Evolutionary conservation across 2,329 filamentous ascomycete species (phyloP).

Genomic region (Cercospora sesami): DNA sequence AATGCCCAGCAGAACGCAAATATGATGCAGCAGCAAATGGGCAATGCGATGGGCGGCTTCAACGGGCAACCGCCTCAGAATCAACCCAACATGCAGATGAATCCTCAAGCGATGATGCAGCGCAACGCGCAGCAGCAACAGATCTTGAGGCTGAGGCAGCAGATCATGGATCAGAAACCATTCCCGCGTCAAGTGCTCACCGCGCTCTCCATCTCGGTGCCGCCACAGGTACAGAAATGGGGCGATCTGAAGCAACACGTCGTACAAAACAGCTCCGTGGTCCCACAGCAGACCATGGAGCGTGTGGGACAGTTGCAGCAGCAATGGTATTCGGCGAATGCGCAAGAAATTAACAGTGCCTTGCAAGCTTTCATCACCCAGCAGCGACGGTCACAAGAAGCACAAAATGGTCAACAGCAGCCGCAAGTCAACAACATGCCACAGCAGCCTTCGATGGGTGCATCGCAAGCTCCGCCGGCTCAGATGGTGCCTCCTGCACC

Average conservation of each 20-base stretch:
- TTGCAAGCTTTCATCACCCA: conserved; percentile 39
- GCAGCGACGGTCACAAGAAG: conserved; percentile 45
- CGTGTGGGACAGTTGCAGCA: conserved; percentile 40
- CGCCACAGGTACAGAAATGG: conserved; percentile 57
- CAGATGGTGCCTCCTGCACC: conserved; percentile 42
- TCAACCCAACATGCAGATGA: conserved; percentile 21
- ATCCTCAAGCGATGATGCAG: conserved; percentile 16
- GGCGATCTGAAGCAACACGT: conserved; percentile 58
- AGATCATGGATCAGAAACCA: conserved; percentile 24
- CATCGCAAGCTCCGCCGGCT: conserved; percentile 41
- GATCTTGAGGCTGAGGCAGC: conserved; percentile 16
- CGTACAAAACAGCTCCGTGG: conserved; percentile 46
- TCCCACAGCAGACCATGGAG: conserved; percentile 44
- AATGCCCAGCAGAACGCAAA: conserved; percentile 12
- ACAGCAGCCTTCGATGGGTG: conserved; percentile 21
- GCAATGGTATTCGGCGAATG: conserved; percentile 31
- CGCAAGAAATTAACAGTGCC: conserved; percentile 27
- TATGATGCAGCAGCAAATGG: conserved; percentile 23
- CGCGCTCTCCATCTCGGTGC: conserved; percentile 38
- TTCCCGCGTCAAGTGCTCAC: conserved; percentile 23
- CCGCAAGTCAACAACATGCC: conserved; percentile 19
- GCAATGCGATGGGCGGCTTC: conserved; percentile 26
- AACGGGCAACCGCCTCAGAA: conserved; percentile 24
- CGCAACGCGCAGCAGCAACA: conserved; percentile 22
- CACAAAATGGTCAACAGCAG: conserved; percentile 40